Base-by-base conservation (phyloP, 306 rosid species). In the Acacia confusa region DNA sequence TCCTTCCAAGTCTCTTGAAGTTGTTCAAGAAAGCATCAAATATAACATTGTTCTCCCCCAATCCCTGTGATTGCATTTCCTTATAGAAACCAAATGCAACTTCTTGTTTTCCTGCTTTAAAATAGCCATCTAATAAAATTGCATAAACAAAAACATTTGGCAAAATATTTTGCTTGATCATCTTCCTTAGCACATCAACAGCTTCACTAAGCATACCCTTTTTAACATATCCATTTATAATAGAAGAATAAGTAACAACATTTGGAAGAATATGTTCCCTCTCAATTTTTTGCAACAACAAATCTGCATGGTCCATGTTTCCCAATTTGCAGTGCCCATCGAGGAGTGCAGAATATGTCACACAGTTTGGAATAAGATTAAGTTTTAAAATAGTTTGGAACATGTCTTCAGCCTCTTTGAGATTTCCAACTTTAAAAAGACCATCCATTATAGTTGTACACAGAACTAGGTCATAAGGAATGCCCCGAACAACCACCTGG, bases 401-500 rank as follows among this genome's bases (percentile, higher is more conserved):
- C 89, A 88, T 78, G 74, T 78, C 79, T 83, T 87, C 92, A 4
- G 97, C 98, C 53, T 92, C 96, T 79, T 71, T 55, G 50, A 73
- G 16, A 81, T 83, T 90, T 68, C 94, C 93, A 84, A 69, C 86
- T 86, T 89, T 93, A 79, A 92, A 93, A 68, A 95, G 97, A 47
- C 97, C 98, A 84, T 87, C 90, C 84, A 95, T 86, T 63, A 93
- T 72, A 76, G 89, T 80, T 85, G 97, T 89, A 79, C 85, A 94
- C 50, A 79, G n/a, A 78, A 92, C 84, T 38, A 89, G 67, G 92
- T 95, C 98, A 77, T 92, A 88, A 61, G 71, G 45, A 79, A 88
- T 84, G 69, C 98, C 98, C n/a, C 88, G 89, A 28, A 90, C 91
- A 79, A 93, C 83, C 92, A 95, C 88, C 81, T 87, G 95, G 91